These are phyloP conservation scores for Purshia tridentata DNA, from an alignment of 306 rosid species.

Conservation along the genomic window DNA sequence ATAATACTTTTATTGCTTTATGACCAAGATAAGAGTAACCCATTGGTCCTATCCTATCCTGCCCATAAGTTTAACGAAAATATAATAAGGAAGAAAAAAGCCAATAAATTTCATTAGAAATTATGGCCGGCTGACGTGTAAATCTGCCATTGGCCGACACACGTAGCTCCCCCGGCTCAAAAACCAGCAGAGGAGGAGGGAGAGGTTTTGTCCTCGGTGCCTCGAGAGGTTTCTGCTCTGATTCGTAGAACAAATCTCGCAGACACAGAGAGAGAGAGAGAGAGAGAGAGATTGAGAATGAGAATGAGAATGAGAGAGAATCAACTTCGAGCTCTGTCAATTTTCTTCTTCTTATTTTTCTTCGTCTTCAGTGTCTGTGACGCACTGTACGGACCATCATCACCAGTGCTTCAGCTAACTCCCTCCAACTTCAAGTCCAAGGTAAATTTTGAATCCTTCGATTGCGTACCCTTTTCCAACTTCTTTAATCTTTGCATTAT, in stretches of 20 bases:
- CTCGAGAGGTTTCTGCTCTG: constrained; percentile 32
- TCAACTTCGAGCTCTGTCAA: constrained; percentile 26
- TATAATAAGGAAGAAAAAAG: not conserved
- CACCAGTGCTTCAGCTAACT: constrained; percentile 91
- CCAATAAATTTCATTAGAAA: not conserved
- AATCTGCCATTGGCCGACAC: constrained; percentile 44
- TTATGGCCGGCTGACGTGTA: constrained; percentile 37
- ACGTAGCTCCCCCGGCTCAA: constrained; percentile 44
- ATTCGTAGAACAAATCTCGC: constrained; percentile 16
- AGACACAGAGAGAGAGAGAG: constrained; percentile 3
- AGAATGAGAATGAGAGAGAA: constrained; percentile 30
- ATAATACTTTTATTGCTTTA: not conserved
- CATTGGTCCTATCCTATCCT: not conserved
- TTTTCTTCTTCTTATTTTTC: constrained; percentile 29
- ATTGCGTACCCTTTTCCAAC: not conserved
- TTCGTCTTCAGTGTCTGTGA: constrained; percentile 38
- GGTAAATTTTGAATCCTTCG: constrained; percentile 37
- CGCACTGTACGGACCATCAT: constrained; percentile 84
- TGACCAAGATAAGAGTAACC: not conserved
- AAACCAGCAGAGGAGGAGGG: not conserved
- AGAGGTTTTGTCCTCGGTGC: constrained; percentile 10
- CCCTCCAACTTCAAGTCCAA: constrained; percentile 95
- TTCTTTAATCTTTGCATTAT: constrained; percentile 7
- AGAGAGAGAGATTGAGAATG: constrained; percentile 28
- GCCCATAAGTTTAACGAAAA: too few relatives aligned